Evolutionary conservation across 768 basidiomycete genomes (phyloP), one percentile per base, ranked within the genome.

Genomic region (Agaricus sinodeliciosus): DNA sequence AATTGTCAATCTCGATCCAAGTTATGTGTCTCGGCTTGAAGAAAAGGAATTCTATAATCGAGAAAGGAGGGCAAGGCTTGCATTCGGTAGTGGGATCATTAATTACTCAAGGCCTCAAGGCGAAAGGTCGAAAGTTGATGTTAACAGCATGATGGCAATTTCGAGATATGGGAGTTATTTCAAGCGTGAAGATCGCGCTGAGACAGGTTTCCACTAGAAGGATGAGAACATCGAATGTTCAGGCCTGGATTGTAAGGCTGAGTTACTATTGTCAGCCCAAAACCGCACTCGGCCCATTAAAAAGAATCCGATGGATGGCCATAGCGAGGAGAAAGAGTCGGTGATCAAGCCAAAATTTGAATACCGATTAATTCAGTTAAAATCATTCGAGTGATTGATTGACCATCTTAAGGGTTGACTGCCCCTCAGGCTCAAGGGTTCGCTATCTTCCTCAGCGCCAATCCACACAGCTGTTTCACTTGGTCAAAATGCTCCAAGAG

Each of bases 241-340:
- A n/a, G 18, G 19, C 9, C 3, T 5, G 39, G 9, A 27, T 18
- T 16, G 39, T 22, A 9, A 27, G 25, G n/a, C 22, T 9, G 45
- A 35, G 2, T 2, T 31, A 31, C 6, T 16, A 16, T 27, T 25
- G 47, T 15, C 19, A 39, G n/a, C 2, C 25, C 40, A 31, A 28
- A 28, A 41, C 34, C 16, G 15, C 43, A 16, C 22, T 18, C n/a
- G 13, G 4, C 31, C 16, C 15, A 18, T 41, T 22, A 9, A 22
- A 22, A 16, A 37, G 50, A 45, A 44, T 22, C 34, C 50, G 50
- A 37, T 51, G 42, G 35, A 51, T 28, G 50, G 43, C 50, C 50
- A 19, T 28, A 44, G 43, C 9, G 50, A 37, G 43, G 50, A 44
- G 43, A 51, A 51, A 35, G 13, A 19, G 43, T 28, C 50, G 31